Base-by-base conservation (phyloP, 345 rosid species). In the Eucalyptus sp. region DNA sequence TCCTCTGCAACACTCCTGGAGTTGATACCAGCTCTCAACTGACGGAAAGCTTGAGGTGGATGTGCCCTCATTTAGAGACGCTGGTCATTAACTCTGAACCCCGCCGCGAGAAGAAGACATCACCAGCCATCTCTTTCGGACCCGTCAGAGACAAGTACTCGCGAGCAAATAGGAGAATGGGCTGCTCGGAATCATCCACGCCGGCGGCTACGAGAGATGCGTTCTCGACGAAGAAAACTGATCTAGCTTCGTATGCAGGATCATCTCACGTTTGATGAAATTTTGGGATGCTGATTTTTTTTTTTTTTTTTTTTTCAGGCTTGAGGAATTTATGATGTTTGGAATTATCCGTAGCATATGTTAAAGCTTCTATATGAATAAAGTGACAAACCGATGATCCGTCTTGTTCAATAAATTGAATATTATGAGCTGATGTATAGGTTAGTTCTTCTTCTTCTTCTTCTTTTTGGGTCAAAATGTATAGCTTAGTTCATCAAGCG, bases 111-210 rank as follows among this genome's bases (percentile, higher is more conserved):
- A 20, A 76, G 27, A 41, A 24, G 48, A 24, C 5, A 0, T 3
- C 3, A 4, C 9, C 1, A 0, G 5, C 24, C 15, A 41, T 11
- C 8, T 25, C 3, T 5, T 71, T 10, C 5, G 1, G 1, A 37
- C 83, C 27, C 27, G 15, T 0, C 5, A 76, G 27, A 20, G 48
- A 41, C 48, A 76, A 76, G 29, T 76, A 76, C 83, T 76, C 48
- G 0, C 48, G 48, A 41, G 27, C 3, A 0, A 76, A 76, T 76
- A 41, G 83, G 8, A 41, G 18, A 76, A 76, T 43, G 83, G 46
- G 15, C 1, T 2, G 48, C 48, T 5, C 8, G 4, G 48, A 37
- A 20, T 10, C 56, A 52, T 52, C 10, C 9, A 4, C 27, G 8
- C 8, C 1, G 0, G 8, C 27, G 0, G 83, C 48, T 5, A 37